These are phyloP conservation scores for Penicillium longicatenatum DNA, from an alignment of 495 filamentous ascomycete species.

Conservation along the genomic window DNA sequence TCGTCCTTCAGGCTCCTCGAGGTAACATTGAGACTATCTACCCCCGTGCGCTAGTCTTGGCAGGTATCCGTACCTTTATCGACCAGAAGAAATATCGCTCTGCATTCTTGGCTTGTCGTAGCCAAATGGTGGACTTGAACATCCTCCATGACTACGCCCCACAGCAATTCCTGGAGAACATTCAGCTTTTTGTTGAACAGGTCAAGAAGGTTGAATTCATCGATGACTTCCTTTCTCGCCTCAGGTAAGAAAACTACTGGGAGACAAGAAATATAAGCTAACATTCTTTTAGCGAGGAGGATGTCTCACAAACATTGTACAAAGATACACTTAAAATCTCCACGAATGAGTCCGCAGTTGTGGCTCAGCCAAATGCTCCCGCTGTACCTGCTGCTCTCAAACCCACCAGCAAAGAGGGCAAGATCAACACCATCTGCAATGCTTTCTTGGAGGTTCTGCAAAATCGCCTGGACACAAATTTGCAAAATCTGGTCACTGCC, in stretches of 20 bases:
- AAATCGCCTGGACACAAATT: slow-evolving; percentile 61
- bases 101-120: slow-evolving; percentile 85
- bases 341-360: slow-evolving; percentile 34
- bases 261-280: slow-evolving; percentile 13
- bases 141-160: slow-evolving; percentile 94
- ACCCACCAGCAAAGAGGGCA: slow-evolving; percentile 44
- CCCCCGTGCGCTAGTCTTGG: slow-evolving; percentile 87
- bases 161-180: slow-evolving; percentile 74
- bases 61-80: slow-evolving; percentile 79
- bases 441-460: slow-evolving; percentile 72
- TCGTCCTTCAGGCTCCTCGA: slow-evolving; percentile 89
- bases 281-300: slow-evolving; percentile 71
- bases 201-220: slow-evolving; percentile 82
- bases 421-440: slow-evolving; percentile 89
- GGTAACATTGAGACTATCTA: slow-evolving; percentile 96
- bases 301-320: slow-evolving; percentile 93
- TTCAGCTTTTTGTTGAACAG: slow-evolving; percentile 81
- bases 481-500: slow-evolving; percentile 93
- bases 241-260: slow-evolving; percentile 61
- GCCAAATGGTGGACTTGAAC: slow-evolving; percentile 96
- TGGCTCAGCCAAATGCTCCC: slow-evolving; percentile 26
- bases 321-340: slow-evolving; percentile 66
- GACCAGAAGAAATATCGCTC: slow-evolving; percentile 75
- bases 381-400: slow-evolving; percentile 10
- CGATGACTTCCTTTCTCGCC: slow-evolving; percentile 87